Evolutionary conservation across 768 basidiomycete species (phyloP), one percentile per base, ranked within the genome.

Genomic region (Tephrocybe sp.): DNA sequence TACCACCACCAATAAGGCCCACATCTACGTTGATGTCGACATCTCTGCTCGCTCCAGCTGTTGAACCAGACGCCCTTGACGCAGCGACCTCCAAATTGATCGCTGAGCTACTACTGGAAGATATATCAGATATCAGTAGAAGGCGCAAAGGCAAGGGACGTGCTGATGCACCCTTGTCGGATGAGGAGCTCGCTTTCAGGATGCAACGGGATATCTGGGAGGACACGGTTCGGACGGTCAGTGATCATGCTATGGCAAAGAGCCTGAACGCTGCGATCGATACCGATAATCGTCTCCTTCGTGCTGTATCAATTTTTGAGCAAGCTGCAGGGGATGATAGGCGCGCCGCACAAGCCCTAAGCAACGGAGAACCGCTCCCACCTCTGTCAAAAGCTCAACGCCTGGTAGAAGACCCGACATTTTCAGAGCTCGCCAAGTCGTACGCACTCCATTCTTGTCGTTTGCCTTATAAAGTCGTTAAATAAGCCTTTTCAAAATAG

Each of bases 131-230:
- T n/a, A 54, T 62, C 28, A 38, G 24, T 9, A 15, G 20, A 10
- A 40, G 45, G 12, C 60, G 60, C 32, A 63, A 63, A 37, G 62
- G 60, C 14, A 63, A 63, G 47, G 51, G 50, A 11, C 54, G 60
- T 4, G 51, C 44, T 5, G 59, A 61, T 39, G 48, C 54, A 0
- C 53, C 61, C 2, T 42, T 51, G 6, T 57, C 61, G 3, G 59
- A 60, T 28, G 57, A 62, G 32, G 59, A 62, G 34, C n/a, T 57
- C 3, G 61, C 61, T 3, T 50, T 62, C 11, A 25, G 37, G 3
- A 32, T 54, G 28, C 59, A 62, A 20, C 34, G 33, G 14, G 55
- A 58, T 23, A 18, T 41, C 9, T 42, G 52, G 49, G 54, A 57
- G 45, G 38, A 17, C 8, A 17, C 48, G 8, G 6, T 57, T n/a